Evolutionary conservation across 108 stramenopile genomes (phyloP).

Genomic region (Cylindrotheca fusiformis): DNA sequence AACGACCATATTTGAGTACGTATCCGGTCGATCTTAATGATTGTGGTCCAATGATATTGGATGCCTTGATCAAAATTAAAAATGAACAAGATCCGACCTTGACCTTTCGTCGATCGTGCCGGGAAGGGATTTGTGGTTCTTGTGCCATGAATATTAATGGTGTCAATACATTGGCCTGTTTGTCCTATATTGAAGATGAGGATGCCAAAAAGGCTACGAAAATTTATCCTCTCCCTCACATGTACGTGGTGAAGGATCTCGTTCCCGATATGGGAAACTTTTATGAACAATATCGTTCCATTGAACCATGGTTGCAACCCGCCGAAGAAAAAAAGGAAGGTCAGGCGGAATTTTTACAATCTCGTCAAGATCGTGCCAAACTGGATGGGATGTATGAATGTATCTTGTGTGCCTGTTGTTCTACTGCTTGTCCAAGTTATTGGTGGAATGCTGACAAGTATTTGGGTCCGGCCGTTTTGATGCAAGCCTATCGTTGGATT

Average conservation of each 20-base stretch:
- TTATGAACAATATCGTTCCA: slow-evolving; percentile 96
- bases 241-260: slow-evolving; percentile 98
- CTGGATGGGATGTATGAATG: slow-evolving; percentile 99
- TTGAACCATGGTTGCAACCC: slow-evolving; percentile 98
- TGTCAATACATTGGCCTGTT: slow-evolving; percentile 94
- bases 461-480: slow-evolving; percentile 95
- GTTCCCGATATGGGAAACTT: slow-evolving; percentile 99
- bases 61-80: slow-evolving; percentile 97
- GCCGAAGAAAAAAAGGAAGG: slow-evolving; percentile 64
- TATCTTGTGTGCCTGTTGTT: slow-evolving; percentile 99
- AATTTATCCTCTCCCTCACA: slow-evolving; percentile 98
- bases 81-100: slow-evolving; percentile 94
- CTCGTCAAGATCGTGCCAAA: slow-evolving; percentile 82
- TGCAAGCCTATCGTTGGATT: slow-evolving; percentile 98
- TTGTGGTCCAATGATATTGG: slow-evolving; percentile 97
- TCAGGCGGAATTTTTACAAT: slow-evolving; percentile 91
- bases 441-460: slow-evolving; percentile 99
- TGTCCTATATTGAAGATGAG: slow-evolving; percentile 85
- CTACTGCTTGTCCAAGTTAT: slow-evolving; percentile 94
- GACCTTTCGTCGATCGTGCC: slow-evolving; percentile 96
- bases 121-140: slow-evolving; percentile 97
- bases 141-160: slow-evolving; percentile 99
- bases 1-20: slow-evolving; percentile 79
- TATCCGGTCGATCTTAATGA: slow-evolving; percentile 95
- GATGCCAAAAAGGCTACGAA: slow-evolving; percentile 71